A percentile compares a stretch with the other conserved stretches of the same genome.
Conservation (phyloP, 768 basidiomycete genomes). For the Trametes gibbosa region DNA sequence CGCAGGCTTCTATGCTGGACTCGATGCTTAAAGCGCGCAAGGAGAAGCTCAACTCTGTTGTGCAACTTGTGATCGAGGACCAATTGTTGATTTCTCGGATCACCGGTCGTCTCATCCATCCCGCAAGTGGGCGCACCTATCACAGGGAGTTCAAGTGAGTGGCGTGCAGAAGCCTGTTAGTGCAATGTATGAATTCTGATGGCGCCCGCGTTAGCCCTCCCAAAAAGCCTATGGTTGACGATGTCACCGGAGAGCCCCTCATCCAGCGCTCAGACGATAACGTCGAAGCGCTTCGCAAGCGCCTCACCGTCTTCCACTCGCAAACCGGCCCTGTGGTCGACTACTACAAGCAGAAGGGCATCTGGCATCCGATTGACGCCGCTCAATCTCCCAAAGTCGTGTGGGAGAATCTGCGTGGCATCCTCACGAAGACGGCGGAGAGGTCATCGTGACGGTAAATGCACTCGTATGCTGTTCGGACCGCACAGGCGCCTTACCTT, state of each 20-base stretch:
- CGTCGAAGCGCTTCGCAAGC: conserved; percentile 89
- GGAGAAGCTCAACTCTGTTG: conserved; percentile 89
- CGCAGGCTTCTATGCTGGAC: conserved; percentile 95
- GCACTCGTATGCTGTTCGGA: conserved; percentile 1
- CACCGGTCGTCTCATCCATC: conserved; percentile 93
- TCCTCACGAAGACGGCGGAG: conserved; percentile 43
- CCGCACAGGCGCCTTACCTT: conserved; percentile 7
- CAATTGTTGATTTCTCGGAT: conserved; percentile 96
- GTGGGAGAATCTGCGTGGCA: conserved; percentile 76
- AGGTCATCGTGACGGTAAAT: conserved; percentile 9
- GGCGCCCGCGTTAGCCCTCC: conserved; percentile 65
- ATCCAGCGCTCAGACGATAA: conserved; percentile 99
- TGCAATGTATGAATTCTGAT: neutral
- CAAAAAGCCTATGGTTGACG: conserved; percentile 93
- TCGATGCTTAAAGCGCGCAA: conserved; percentile 79
- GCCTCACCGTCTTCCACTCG: conserved; percentile 82
- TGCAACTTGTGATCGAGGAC: conserved; percentile 91
- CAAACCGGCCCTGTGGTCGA: conserved; percentile 96
- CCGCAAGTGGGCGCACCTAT: conserved; percentile 85
- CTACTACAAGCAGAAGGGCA: conserved; percentile 89
- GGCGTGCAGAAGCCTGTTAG: conserved; percentile 1
- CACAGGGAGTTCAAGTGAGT: conserved; percentile 93
- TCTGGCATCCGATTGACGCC: conserved; percentile 91
- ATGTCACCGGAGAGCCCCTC: conserved; percentile 92
- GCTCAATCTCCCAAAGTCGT: conserved; percentile 91